Percentiles rank a stretch among this genome's conserved stretches.
Conservation (phyloP, 768 basidiomycete species). For the Filobasidium wieringae region DNA sequence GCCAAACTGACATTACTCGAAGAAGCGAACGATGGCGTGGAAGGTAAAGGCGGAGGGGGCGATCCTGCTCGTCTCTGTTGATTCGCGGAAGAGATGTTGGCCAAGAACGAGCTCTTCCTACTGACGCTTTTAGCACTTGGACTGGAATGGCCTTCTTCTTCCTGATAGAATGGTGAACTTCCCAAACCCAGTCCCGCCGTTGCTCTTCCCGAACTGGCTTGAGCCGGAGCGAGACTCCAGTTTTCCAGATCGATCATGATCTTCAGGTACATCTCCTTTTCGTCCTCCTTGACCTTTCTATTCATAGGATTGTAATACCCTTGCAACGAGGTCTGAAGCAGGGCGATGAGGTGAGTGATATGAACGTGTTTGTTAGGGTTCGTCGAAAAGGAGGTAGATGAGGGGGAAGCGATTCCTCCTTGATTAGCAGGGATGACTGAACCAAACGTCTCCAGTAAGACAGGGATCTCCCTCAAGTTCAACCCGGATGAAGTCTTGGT, state of each 20-base stretch:
- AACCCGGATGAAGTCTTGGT: conserved; percentile 31
- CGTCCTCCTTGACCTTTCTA: conserved; percentile 9
- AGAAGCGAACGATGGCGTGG: neutral
- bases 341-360: conserved; percentile 6
- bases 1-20: neutral
- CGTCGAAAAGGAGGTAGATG: conserved; percentile 24
- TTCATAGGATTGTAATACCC: conserved; percentile 7
- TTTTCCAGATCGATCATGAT: conserved; percentile 5
- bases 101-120: neutral
- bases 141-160: no score
- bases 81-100: no score
- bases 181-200: neutral
- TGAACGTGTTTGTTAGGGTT: conserved; percentile 12
- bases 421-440: conserved; percentile 11
- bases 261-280: conserved; percentile 2
- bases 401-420: conserved; percentile 20
- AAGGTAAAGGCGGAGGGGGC: neutral
- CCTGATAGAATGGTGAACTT: no score
- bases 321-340: neutral
- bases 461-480: conserved; percentile 32
- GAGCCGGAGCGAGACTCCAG: no score
- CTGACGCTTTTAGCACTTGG: neutral
- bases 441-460: conserved; percentile 23
- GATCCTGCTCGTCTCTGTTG: neutral
- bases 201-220: neutral